phyloP scores from a whole-genome alignment of 306 rosid genomes.

The Alnus rubra region DNA sequence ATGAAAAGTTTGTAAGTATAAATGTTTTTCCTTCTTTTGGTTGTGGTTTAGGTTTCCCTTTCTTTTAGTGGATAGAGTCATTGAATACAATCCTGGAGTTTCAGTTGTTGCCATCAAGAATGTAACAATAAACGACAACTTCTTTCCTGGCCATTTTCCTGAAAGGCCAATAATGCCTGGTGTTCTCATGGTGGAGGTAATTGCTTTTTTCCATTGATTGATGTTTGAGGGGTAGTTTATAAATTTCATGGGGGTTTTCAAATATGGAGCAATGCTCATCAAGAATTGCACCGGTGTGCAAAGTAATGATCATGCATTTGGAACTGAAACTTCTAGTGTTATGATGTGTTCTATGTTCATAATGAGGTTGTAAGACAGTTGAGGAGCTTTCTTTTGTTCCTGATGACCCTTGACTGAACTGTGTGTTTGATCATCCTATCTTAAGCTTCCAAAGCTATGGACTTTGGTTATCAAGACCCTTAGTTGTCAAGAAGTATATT shows the following conservation, averaged over 20 bases:
- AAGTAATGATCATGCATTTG: background rate
- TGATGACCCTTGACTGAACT: background rate
- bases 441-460: background rate
- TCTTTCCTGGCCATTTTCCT: constrained; percentile 59
- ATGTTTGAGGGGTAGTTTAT: background rate
- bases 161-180: constrained; percentile 65
- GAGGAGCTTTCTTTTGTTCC: background rate
- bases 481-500: background rate
- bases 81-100: constrained; percentile 62
- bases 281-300: background rate
- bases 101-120: constrained; percentile 62
- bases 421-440: background rate
- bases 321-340: background rate
- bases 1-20: no score
- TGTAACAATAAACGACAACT: constrained; percentile 64
- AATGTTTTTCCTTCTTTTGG: constrained; percentile 2
- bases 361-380: background rate
- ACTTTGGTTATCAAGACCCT: background rate
- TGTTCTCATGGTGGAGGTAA: constrained; percentile 62
- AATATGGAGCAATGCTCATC: background rate
- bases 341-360: background rate
- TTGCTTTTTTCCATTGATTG: background rate
- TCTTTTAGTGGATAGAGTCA: constrained; percentile 90
- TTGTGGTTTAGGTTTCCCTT: constrained; percentile 73
- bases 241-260: background rate